Base-by-base conservation (phyloP, 2,329 filamentous ascomycete species). In the Thelonectria rubi region DNA sequence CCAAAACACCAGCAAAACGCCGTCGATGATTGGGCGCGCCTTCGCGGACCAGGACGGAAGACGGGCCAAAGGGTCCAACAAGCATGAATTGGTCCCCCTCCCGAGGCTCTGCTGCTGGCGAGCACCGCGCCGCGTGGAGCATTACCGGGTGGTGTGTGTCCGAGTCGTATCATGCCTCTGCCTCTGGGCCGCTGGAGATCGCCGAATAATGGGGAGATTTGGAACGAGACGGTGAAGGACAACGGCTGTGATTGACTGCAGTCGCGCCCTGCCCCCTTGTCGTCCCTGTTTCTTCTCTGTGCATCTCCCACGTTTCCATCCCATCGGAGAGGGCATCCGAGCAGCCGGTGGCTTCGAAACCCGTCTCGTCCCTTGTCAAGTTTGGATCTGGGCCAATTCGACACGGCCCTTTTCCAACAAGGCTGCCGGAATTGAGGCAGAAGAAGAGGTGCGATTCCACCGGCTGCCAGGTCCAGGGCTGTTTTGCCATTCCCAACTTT, bases 81-180 rank as follows among this genome's bases (percentile, higher is more conserved):
- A 55, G 45, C 40, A 61, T 52, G 47, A 39, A 48, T 21, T 26
- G 4, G 10, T 7, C 24, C 52, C 52, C 52, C 52, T 60, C 40
- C 52, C 58, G 52, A 56, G 58, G 53, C 52, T 56, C 53, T 56
- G 52, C 58, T 46, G 42, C 11, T 61, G 53, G 53, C 58, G 45
- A 53, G 49, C 49, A 48, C 58, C 40, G 58, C 53, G 53, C 53
- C 52, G 58, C 58, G 58, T 61, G 58, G 52, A 51, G 58, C 18
- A 47, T 34, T 40, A 24, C 52, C 58, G 58, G 53, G 18, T 56
- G 53, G 17, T 56, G 43, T 56, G 58, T 52, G 58, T 56, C 58
- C 42, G 48, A 61, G 58, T 61, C 58, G 58, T 61, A 61, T 61
- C 53, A 61, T 61, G 42, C 34, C 42, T 42, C 43, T 56, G 15